These are phyloP conservation scores for Protomyces inouyei DNA, from an alignment of 1,139 yeast genomes.

Conservation along the genomic window DNA sequence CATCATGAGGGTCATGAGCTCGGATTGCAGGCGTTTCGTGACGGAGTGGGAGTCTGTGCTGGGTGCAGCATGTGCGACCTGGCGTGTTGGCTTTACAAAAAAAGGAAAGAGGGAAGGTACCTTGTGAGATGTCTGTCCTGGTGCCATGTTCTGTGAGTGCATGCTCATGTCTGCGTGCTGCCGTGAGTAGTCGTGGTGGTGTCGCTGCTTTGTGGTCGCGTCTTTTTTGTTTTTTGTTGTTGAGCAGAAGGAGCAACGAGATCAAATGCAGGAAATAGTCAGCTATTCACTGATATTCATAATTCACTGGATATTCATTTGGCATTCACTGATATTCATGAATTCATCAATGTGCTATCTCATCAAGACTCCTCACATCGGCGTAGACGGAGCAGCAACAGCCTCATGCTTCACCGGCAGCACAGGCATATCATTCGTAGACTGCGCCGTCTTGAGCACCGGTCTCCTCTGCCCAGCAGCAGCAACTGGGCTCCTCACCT, in stretches of 20 bases:
- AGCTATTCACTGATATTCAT: too few relatives aligned
- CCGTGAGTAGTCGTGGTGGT: too few relatives aligned
- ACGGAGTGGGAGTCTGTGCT: slow-evolving; percentile 17
- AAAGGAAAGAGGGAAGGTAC: neutral
- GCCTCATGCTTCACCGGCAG: neutral
- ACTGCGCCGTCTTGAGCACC: neutral
- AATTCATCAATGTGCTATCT: neutral
- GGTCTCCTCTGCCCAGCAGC: neutral
- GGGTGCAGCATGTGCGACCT: neutral
- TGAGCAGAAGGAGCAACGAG: neutral
- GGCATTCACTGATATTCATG: too few relatives aligned
- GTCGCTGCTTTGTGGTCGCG: neutral
- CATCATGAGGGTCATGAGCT: slow-evolving; percentile 39
- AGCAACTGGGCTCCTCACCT: too few relatives aligned
- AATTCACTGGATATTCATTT: too few relatives aligned
- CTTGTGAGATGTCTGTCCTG: neutral
- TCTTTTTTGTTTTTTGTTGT: neutral
- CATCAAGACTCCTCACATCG: neutral
- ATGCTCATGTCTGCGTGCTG: neutral
- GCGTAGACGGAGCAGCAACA: neutral
- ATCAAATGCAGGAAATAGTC: too few relatives aligned
- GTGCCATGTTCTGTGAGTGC: neutral
- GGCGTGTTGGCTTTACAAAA: neutral
- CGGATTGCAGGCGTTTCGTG: slow-evolving; percentile 25
- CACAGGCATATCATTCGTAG: neutral